Percentiles rank a stretch among this genome's conserved stretches.
Evolutionary conservation across 2,329 filamentous ascomycete species (phyloP).

Genomic region (Stachybotrys elegans): DNA sequence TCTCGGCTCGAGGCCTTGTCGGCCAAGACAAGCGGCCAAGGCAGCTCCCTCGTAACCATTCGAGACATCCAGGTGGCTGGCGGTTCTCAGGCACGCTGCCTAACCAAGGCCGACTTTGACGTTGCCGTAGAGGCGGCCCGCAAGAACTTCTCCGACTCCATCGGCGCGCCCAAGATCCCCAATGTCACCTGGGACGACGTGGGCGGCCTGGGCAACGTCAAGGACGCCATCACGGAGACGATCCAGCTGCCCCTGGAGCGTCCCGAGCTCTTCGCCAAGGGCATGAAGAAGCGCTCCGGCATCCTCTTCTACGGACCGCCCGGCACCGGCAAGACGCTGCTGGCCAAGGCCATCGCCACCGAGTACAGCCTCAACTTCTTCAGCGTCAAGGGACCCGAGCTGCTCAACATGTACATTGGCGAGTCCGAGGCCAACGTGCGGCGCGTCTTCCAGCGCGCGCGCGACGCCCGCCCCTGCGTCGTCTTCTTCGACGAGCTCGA

Average conservation of each 20-base stretch:
- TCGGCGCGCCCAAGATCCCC: slow-evolving; percentile 95
- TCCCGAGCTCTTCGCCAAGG: slow-evolving; percentile 91
- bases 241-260: slow-evolving; percentile 89
- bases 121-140: slow-evolving; percentile 90
- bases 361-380: slow-evolving; percentile 95
- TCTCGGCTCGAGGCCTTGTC: slow-evolving; percentile 73
- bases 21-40: slow-evolving; percentile 28
- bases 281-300: slow-evolving; percentile 95
- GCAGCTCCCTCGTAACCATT: slow-evolving; percentile 50
- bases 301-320: slow-evolving; percentile 91
- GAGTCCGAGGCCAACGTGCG: slow-evolving; percentile 91
- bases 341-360: slow-evolving; percentile 88
- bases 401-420: slow-evolving; percentile 95
- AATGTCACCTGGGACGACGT: slow-evolving; percentile 97
- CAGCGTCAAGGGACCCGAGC: slow-evolving; percentile 84
- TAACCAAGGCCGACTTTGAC: slow-evolving; percentile 83
- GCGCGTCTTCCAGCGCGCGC: slow-evolving; percentile 79
- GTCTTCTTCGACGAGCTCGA: slow-evolving; percentile 94
- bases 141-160: slow-evolving; percentile 97
- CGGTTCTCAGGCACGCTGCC: slow-evolving; percentile 69
- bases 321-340: slow-evolving; percentile 85
- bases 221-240: slow-evolving; percentile 94
- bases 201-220: slow-evolving; percentile 86
- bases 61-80: slow-evolving; percentile 87
- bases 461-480: slow-evolving; percentile 81